Base-by-base conservation (phyloP, 192 early-diverging fungal genomes). In the Borealophlyctis nickersoniae region DNA sequence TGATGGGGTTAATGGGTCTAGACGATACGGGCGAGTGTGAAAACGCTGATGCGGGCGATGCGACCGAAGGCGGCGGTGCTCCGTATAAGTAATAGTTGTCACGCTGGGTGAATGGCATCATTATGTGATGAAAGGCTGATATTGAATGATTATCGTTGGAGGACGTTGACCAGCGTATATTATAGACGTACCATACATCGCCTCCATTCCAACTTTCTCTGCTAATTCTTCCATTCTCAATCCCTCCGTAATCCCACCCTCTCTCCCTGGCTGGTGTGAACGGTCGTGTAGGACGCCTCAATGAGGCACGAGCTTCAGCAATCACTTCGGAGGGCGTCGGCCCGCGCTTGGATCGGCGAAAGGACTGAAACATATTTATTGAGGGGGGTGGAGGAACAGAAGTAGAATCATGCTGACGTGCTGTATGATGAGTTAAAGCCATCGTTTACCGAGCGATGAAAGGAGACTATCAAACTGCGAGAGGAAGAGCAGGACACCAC, bases 211-310 rank as follows among this genome's bases (percentile, higher is more conserved):
- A 54, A 28, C 33, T 49, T 45, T 22, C 35, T 49, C 24, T 9
- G 35, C 23, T 28, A 19, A 9, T 33, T 36, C 26, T 4, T 32
- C 60, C 65, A 4, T 16, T 31, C 61, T 30, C 56, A 23, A 24
- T 26, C 22, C n/a, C n/a, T 14, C 19, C 26, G 48, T 51, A 29
- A 27, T 49, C 55, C 19, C 26, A 1, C 23, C 39, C 24, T 22
- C 7, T 36, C 16, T 16, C 27, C n/a, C 34, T 32, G 11, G 72
- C 72, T 26, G 78, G 78, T 11, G 78, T 80, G 30, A 68, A 74
- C n/a, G 78, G 78, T 24, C 78, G 35, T 26, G 78, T 70, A 1
- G 78, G 78, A 56, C 62, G 4, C 19, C 39, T 32, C 13, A 80
- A 61, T 13, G 74, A 76, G 2, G 78, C 74, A 4, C 74, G 62